These are phyloP conservation scores for Moniliella sp. DNA, from an alignment of 1,284 basidiomycete genomes.

Conservation along the genomic window DNA sequence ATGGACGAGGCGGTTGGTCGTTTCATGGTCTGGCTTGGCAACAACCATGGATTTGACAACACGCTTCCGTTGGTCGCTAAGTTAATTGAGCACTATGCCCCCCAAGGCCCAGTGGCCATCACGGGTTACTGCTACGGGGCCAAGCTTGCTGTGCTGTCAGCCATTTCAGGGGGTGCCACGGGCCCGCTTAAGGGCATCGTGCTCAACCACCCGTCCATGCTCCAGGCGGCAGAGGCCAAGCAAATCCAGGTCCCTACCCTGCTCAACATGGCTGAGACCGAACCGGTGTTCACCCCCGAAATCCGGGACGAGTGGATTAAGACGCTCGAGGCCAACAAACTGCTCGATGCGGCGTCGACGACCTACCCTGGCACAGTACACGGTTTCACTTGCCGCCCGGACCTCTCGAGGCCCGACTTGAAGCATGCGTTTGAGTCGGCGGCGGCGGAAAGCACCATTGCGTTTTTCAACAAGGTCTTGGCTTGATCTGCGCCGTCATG, in stretches of 20 bases:
- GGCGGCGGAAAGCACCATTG: no score
- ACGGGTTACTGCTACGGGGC: conserved; percentile 7
- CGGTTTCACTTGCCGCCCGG: conserved; percentile 5
- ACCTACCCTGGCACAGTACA: conserved; percentile 6
- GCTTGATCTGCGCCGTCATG: no score
- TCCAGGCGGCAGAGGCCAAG: conserved; percentile 3
- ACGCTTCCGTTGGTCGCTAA: conserved; percentile 5
- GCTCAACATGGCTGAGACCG: conserved; percentile 5
- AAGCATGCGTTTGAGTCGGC: conserved; percentile 3
- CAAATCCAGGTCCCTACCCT: conserved; percentile 3
- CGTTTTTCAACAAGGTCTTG: neutral
- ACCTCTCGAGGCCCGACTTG: conserved; percentile 3
- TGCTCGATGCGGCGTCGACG: conserved; percentile 2
- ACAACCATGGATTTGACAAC: conserved; percentile 3
- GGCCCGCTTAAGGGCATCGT: conserved; percentile 1
- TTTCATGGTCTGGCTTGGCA: conserved; percentile 4
- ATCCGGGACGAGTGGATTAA: conserved; percentile 4
- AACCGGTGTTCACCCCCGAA: conserved; percentile 4
- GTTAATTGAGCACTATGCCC: conserved; percentile 3
- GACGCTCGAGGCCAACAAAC: conserved; percentile 4
- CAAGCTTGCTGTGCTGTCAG: conserved; percentile 3
- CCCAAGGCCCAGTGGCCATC: conserved; percentile 3
- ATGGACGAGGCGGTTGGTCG: conserved; percentile 4
- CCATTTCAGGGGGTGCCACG: no score
- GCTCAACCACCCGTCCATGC: conserved; percentile 4